Evolutionary conservation across 2,329 filamentous ascomycete genomes (phyloP).

Genomic region (Ophiostoma sp.): DNA sequence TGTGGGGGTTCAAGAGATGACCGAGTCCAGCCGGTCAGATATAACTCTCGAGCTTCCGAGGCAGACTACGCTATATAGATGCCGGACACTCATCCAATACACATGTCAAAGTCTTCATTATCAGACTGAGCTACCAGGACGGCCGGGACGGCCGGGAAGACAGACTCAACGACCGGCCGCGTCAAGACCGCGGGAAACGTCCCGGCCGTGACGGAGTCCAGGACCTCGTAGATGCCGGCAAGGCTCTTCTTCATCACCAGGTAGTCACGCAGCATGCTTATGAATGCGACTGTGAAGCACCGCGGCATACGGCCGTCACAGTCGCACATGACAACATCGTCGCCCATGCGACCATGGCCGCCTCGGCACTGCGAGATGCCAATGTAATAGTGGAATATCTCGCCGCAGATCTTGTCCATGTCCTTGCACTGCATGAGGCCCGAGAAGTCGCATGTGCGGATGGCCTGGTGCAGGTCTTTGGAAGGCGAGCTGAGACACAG

Average conservation of each 20-base stretch:
- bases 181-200: background rate
- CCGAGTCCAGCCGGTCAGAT: background rate
- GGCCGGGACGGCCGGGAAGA: background rate
- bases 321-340: constrained; percentile 26
- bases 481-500: constrained; percentile 14
- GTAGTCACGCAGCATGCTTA: constrained; percentile 13
- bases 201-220: background rate
- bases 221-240: background rate
- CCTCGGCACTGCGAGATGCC: constrained; percentile 12
- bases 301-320: constrained; percentile 24
- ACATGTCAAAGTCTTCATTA: background rate
- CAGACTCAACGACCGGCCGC: background rate
- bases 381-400: constrained; percentile 21
- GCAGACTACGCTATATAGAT: background rate
- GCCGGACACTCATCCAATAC: background rate
- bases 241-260: constrained; percentile 5
- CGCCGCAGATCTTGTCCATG: constrained; percentile 20
- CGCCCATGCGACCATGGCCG: background rate
- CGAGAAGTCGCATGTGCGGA: background rate
- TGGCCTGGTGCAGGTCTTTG: constrained; percentile 6
- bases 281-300: constrained; percentile 20
- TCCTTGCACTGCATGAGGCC: constrained; percentile 17
- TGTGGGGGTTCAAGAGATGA: background rate
- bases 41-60: background rate
- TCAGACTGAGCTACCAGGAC: too few species aligned